Evolutionary conservation across 2,329 filamentous ascomycete genomes (phyloP).

Genomic region (Fusarium acutatum): DNA sequence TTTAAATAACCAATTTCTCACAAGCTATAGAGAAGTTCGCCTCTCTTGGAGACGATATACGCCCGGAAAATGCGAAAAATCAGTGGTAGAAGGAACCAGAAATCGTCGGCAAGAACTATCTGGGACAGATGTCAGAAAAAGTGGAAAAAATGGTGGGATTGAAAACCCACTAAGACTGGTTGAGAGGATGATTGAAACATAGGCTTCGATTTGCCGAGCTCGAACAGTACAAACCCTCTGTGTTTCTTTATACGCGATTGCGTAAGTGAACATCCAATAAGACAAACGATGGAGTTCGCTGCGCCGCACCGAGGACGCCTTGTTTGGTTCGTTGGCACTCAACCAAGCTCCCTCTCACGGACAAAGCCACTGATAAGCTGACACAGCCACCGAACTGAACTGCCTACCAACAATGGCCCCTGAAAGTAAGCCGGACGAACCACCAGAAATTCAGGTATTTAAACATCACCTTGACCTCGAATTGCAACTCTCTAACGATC

Average conservation of each 20-base stretch:
- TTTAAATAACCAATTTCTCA: no score
- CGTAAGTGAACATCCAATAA: background rate
- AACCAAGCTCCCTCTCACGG: background rate
- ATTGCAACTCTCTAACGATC: background rate
- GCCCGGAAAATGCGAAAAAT: background rate
- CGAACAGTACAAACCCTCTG: background rate
- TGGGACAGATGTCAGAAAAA: background rate
- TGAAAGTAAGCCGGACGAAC: background rate
- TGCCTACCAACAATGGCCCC: background rate
- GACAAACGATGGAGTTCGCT: background rate
- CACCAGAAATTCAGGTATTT: background rate
- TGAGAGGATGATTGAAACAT: background rate
- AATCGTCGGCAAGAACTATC: background rate
- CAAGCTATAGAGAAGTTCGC: no score
- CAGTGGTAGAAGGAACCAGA: background rate
- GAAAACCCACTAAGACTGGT: background rate
- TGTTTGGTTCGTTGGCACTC: background rate
- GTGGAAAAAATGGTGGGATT: background rate
- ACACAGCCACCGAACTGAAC: background rate
- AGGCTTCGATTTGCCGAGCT: background rate
- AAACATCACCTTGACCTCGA: background rate
- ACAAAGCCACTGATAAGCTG: background rate
- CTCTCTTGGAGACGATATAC: no score
- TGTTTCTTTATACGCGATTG: background rate
- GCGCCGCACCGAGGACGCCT: background rate